A percentile compares a stretch with the other conserved stretches of the same genome.
These are phyloP conservation scores for Saccharum hybrid DNA, from an alignment of 202 grass and related monocot genomes.

Conservation along the genomic window DNA sequence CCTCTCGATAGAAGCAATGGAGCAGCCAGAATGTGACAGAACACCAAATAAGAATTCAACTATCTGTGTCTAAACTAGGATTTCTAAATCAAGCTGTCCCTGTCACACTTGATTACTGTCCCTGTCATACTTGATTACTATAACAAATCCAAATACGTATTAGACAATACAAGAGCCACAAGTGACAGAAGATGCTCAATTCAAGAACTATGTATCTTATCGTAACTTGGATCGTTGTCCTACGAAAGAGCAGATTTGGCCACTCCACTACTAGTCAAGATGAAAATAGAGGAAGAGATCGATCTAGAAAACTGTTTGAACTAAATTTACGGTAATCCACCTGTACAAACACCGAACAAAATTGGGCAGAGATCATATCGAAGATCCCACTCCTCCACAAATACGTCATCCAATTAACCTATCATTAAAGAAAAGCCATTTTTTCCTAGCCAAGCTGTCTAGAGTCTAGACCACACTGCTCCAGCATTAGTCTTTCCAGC, in stretches of 20 bases:
- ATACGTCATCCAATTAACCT: slow-evolving; percentile 14
- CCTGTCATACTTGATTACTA: slow-evolving; percentile 27
- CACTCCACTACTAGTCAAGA: slow-evolving; percentile 18
- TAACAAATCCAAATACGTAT: slow-evolving; percentile 21
- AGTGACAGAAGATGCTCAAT: neutral
- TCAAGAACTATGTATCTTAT: neutral
- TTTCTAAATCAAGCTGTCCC: slow-evolving; percentile 16
- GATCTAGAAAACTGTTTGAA: neutral
- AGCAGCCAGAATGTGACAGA: slow-evolving; percentile 31
- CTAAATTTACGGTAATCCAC: neutral
- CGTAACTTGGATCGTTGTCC: neutral
- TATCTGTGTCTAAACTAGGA: slow-evolving; percentile 35
- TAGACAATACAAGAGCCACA: neutral
- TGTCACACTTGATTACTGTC: slow-evolving; percentile 9
- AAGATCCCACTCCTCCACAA: slow-evolving; percentile 18
- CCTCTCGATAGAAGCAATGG: slow-evolving; percentile 21
- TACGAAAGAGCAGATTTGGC: slow-evolving; percentile 1
- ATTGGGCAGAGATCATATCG: neutral
- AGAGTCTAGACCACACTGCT: slow-evolving; percentile 28
- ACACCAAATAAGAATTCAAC: slow-evolving; percentile 39
- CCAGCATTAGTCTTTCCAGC: slow-evolving; percentile 46
- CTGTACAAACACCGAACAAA: neutral
- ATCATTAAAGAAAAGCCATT: slow-evolving; percentile 30
- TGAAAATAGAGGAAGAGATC: neutral
- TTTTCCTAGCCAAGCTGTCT: slow-evolving; percentile 35